A percentile compares a stretch with the other conserved stretches of the same genome.
These are phyloP conservation scores for Jamesozyma jinghongensis DNA, from an alignment of 805 yeast species.

Conservation along the genomic window DNA sequence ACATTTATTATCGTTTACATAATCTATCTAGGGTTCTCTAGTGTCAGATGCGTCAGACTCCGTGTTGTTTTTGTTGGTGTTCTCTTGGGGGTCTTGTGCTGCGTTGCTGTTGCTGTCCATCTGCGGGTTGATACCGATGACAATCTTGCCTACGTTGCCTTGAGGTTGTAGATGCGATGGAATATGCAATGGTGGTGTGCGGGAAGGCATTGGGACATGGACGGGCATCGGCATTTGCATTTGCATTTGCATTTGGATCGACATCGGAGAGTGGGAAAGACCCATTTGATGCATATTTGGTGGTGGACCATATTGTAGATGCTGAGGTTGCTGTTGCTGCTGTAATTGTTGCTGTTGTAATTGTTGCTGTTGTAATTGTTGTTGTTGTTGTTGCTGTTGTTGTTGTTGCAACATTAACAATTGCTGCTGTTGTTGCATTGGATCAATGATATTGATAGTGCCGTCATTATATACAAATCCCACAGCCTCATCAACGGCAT, in stretches of 20 bases:
- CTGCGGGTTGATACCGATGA: constrained; percentile 1
- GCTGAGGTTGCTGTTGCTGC: constrained; percentile 7
- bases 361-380: constrained; percentile 5
- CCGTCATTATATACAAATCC: no score
- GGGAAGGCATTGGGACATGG: not conserved
- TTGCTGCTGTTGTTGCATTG: constrained; percentile 1
- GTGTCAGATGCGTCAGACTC: no score
- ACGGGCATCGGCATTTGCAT: not conserved
- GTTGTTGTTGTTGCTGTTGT: constrained; percentile 9
- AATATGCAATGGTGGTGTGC: not conserved
- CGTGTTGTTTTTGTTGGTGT: not conserved
- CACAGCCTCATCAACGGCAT: no score
- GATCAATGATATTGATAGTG: not conserved
- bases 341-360: constrained; percentile 4
- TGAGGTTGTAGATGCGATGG: not conserved
- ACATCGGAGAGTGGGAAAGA: not conserved
- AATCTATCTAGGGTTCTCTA: no score
- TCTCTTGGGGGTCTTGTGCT: constrained; percentile 2
- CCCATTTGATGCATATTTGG: not conserved
- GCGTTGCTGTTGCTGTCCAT: not conserved
- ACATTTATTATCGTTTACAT: no score
- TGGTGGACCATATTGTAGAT: not conserved
- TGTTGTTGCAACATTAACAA: not conserved
- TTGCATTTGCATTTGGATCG: not conserved
- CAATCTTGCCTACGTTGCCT: not conserved